These are phyloP conservation scores for Taphrina deformans DNA, from an alignment of 1,139 yeast genomes.

Conservation along the genomic window DNA sequence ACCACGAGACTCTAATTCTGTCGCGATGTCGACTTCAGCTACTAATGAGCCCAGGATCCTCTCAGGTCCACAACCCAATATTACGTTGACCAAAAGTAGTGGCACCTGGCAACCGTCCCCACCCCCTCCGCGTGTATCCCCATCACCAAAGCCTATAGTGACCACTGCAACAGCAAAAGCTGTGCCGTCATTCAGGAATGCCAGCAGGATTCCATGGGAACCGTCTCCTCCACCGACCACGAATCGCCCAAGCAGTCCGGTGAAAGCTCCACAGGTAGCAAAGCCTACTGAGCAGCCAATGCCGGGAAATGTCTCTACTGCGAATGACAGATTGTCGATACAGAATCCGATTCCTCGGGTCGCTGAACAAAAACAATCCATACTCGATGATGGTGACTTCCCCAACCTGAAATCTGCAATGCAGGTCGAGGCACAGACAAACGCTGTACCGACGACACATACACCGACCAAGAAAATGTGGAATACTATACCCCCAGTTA, in stretches of 20 bases:
- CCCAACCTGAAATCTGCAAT: neutral
- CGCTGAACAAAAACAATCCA: neutral
- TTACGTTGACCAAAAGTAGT: conserved; percentile 10
- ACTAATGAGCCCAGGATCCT: neutral
- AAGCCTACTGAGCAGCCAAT: neutral
- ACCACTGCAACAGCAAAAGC: neutral
- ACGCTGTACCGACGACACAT: neutral
- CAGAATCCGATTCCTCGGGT: neutral
- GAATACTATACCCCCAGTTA: conserved; percentile 5
- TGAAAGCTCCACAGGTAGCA: neutral
- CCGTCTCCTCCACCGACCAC: conserved; percentile 31
- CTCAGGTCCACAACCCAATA: neutral
- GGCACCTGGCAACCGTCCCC: conserved; percentile 32
- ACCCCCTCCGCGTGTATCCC: conserved; percentile 23
- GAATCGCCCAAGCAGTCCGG: conserved; percentile 14
- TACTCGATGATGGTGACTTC: conserved; percentile 1
- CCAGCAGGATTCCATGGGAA: conserved; percentile 20
- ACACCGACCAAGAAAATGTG: conserved; percentile 16
- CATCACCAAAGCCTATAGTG: conserved; percentile 7
- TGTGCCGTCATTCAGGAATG: neutral
- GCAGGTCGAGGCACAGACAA: neutral
- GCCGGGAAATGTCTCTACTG: neutral
- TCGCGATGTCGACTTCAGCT: neutral
- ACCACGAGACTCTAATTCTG: neutral
- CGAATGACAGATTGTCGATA: neutral